Evolutionary conservation across 164 flowering plant genomes (phyloP), one percentile per base, ranked within the genome.

Genomic region (Protea cynaroides): DNA sequence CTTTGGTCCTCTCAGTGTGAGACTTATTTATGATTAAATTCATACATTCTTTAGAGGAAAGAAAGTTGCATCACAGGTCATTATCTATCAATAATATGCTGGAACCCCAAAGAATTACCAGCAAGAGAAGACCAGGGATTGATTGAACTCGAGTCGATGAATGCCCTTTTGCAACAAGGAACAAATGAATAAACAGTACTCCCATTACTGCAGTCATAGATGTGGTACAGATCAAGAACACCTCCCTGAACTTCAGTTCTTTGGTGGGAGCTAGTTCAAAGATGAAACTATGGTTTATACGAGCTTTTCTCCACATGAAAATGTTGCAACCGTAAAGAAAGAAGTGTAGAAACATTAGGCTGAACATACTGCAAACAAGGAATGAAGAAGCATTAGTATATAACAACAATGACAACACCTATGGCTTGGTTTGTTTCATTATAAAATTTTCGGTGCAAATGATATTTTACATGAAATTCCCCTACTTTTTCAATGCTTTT

Each of bases 241-340:
- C 84, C 64, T 95, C 99, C 68, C 94, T 76, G 71, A 83, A 86
- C 70, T 91, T 95, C n/a, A 95, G 94, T 71, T 91, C 97, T 67
- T 84, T 85, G 14, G 86, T 87, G 4, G 84, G 84, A 11, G 81
- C 65, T 18, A 89, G 65, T 76, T 95, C 96, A 58, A 95, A 91
- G 58, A 95, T 95, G 82, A 95, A 95, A 77, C 88, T 80, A 59
- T 89, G 87, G 61, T 95, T 91, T 72, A 95, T 91, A 14, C 96
- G 82, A 9, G 89, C 70, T 62, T 83, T 91, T 71, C 82, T 81
- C 99, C 99, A 95, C 79, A 80, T 79, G 70, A 91, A 79, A 54
- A 95, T 89, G 82, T 95, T 95, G 85, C 97, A 91, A 14, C 99
- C 99, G 56, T 84, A 91, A 47, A 91, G 66, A 70, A 94, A 89